Conservation (phyloP, 352 stramenopile species). For the Globisporangium okanoganense region DNA sequence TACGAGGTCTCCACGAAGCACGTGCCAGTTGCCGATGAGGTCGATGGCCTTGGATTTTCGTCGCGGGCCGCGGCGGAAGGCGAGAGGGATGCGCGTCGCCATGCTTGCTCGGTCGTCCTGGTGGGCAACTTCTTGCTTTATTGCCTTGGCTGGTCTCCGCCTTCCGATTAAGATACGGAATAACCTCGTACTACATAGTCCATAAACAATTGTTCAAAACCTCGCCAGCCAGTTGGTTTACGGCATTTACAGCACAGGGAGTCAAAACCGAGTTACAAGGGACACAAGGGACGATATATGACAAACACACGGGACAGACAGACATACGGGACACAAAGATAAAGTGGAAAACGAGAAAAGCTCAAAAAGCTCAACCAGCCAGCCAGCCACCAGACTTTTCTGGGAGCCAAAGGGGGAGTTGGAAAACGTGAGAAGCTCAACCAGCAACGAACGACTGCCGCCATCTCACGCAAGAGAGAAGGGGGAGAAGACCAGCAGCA, state of each 20-base stretch:
- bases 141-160: slow-evolving; percentile 6
- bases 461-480: slow-evolving; percentile 20
- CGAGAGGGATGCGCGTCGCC: slow-evolving; percentile 71
- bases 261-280: no score
- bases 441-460: slow-evolving; percentile 18
- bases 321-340: no score
- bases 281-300: no score
- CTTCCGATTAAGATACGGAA: no score
- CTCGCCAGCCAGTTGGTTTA: no score
- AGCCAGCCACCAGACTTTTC: slow-evolving; percentile 53
- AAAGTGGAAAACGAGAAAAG: no score
- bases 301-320: no score
- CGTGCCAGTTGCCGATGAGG: slow-evolving; percentile 78
- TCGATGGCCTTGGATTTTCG: slow-evolving; percentile 80
- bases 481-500: slow-evolving; percentile 13
- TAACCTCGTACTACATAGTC: no score
- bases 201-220: no score
- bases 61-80: slow-evolving; percentile 71
- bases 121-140: slow-evolving; percentile 3
- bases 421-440: slow-evolving; percentile 14
- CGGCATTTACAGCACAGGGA: no score
- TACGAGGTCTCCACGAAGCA: slow-evolving; percentile 72
- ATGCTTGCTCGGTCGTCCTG: slow-evolving; percentile 29
- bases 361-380: no score
- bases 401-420: not conserved